Conservation (phyloP, 371 early-diverging fungal species). For the Lichtheimia corymbifera region DNA sequence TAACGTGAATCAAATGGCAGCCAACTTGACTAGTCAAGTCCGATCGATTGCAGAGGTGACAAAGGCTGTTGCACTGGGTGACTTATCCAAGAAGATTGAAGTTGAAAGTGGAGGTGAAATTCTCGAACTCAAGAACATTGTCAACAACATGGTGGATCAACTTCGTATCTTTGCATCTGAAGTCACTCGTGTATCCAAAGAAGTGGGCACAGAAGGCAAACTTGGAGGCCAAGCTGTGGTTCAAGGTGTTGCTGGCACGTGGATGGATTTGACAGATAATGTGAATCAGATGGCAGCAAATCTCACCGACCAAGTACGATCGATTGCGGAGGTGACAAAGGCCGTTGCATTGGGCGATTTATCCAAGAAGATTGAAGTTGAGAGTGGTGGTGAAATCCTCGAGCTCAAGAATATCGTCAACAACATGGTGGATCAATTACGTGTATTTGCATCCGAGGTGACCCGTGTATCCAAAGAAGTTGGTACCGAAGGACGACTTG, state of each 20-base stretch:
- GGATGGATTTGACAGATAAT: slow-evolving; percentile 44
- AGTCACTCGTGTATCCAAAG: neutral
- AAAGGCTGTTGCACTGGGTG: slow-evolving; percentile 21
- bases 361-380: slow-evolving; percentile 22
- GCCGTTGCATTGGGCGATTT: slow-evolving; percentile 33
- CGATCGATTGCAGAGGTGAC: slow-evolving; percentile 29
- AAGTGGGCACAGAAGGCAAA: neutral
- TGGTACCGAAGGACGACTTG: slow-evolving; percentile 60
- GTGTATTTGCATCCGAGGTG: slow-evolving; percentile 58
- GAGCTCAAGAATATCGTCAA: slow-evolving; percentile 22
- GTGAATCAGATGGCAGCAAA: slow-evolving; percentile 31
- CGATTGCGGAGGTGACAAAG: slow-evolving; percentile 23
- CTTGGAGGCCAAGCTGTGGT: neutral
- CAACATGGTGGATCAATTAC: slow-evolving; percentile 29
- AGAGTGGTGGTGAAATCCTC: slow-evolving; percentile 23
- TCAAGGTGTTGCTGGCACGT: slow-evolving; percentile 12
- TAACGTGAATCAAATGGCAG: neutral
- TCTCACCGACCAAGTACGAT: neutral
- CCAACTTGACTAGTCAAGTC: neutral
- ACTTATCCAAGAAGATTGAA: slow-evolving; percentile 11
- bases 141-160: slow-evolving; percentile 2
- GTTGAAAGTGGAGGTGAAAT: slow-evolving; percentile 59
- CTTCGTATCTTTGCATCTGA: neutral
- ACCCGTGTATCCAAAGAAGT: slow-evolving; percentile 62
- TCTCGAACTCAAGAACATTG: slow-evolving; percentile 24